Base-by-base conservation (phyloP, 2,329 filamentous ascomycete genomes). In the Ophiostoma himal-ulmi region DNA sequence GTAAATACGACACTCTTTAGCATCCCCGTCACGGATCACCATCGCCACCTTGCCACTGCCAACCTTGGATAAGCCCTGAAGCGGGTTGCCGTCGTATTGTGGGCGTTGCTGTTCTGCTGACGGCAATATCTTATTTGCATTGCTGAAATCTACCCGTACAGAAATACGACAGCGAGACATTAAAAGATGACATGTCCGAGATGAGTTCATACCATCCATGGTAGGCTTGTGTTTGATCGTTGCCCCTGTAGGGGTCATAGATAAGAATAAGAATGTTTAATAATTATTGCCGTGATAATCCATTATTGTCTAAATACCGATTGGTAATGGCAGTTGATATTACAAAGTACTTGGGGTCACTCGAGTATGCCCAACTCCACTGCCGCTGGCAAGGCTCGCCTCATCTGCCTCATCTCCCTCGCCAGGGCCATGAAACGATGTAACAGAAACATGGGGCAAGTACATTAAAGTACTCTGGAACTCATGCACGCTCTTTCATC, bases 11-110 rank as follows among this genome's bases (percentile, higher is more conserved):
- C 52, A 48, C 20, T 17, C 44, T 57, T 22, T 13, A 10, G 22
- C 22, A 62, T 62, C 57, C 57, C 57, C 8, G 57, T n/a, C 57
- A 62, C 57, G 57, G 57, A 62, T 62, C 57, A 34, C 34, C 57
- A 20, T 62, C 57, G 26, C 26, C 57, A 8, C 52, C 48, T 54
- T 14, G 48, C 48, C 48, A 54, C 48, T 11, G 48, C 48, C 17
- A n/a, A 54, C 44, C 44, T 5, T 48, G 14, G 37, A 39, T 39
- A 10, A 17, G 44, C 17, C 44, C 20, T 34, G 57, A 26, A 20
- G 57, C n/a, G 57, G 57, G n/a, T 62, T 20, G 57, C 30, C 57
- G 57, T 62, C 14, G 57, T 6, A 62, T 62, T 8, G 5, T 34
- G 22, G 22, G 14, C 52, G 22, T 26, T n/a, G 20, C 22, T 62